Base-by-base conservation (phyloP, 2,329 filamentous ascomycete genomes). In the Fusarium luffae region DNA sequence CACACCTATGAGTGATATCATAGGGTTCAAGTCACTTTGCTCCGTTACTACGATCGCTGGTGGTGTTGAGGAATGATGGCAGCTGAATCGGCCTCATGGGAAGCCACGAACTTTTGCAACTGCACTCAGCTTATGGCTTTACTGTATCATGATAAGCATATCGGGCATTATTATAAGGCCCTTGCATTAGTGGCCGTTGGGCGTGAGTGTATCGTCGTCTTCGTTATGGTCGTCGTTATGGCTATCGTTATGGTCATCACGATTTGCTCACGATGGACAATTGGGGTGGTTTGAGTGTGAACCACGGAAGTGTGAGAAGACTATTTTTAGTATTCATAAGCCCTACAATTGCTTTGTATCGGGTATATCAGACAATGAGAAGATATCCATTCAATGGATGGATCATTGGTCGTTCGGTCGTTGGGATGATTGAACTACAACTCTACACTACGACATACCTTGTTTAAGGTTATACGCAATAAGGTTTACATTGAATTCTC, bases 101-200 rank as follows among this genome's bases (percentile, higher is more conserved):
- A 6, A 14, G 21, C 19, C 40, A 42, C 16, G 11, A 30, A 30
- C 28, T 40, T 42, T 30, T 40, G 21, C n/a, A 12, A 16, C 25
- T 55, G n/a, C n/a, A 37, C 21, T 19, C 14, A 21, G 27, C 42
- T 34, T 28, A 21, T 25, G 42, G 32, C 12, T 47, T n/a, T 16
- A 27, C 9, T 32, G 3, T 11, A 25, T 19, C 23, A 21, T 19
- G 16, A 28, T 13, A 12, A 51, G 23, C 7, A 21, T 7, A 13
- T n/a, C 6, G 21, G n/a, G 28, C 18, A 25, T 14, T 8, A 7
- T 37, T 6, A 25, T n/a, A 8, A 40, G 7, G 8, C 34, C 32
- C 48, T 27, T 63, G 44, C 30, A 56, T 46, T 63, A 44, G 61
- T 16, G 30, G 30, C 49, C 21, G 21, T 28, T 37, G 14, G 30